Percentiles rank a stretch among this genome's conserved stretches.
These are phyloP conservation scores for Sarcomyxa edulis DNA, from an alignment of 768 basidiomycete genomes.

Conservation along the genomic window DNA sequence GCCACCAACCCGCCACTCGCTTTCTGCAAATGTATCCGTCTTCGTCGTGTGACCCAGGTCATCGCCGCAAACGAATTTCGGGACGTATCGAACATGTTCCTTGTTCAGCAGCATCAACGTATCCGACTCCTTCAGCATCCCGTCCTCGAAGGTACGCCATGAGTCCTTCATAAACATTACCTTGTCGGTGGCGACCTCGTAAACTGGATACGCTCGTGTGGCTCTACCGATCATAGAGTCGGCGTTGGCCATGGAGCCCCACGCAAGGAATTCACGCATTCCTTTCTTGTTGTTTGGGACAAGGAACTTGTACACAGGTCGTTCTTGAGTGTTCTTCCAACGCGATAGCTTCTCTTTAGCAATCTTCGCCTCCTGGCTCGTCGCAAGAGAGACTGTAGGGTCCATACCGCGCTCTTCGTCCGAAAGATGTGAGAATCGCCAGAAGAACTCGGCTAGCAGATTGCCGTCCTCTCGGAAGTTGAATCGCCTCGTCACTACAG, in stretches of 20 bases:
- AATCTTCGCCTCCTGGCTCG: slow-evolving; percentile 3
- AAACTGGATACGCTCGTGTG: slow-evolving; percentile 15
- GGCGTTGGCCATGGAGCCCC: slow-evolving; percentile 6
- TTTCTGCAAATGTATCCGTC: slow-evolving; percentile 10
- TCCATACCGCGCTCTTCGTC: slow-evolving; percentile 19
- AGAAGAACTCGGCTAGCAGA: slow-evolving; percentile 22
- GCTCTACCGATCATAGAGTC: slow-evolving; percentile 11
- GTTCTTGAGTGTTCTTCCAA: neutral
- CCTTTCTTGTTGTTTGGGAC: slow-evolving; percentile 7
- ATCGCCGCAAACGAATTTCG: slow-evolving; percentile 19
- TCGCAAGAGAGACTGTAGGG: slow-evolving; percentile 14
- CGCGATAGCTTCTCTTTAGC: slow-evolving; percentile 10
- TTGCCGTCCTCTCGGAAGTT: slow-evolving; percentile 12
- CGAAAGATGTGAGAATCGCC: slow-evolving; percentile 16
- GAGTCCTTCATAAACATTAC: slow-evolving; percentile 21
- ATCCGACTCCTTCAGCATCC: slow-evolving; percentile 11
- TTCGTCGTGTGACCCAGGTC: slow-evolving; percentile 16
- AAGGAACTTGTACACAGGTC: slow-evolving; percentile 8
- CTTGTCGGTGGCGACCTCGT: slow-evolving; percentile 7
- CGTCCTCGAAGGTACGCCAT: slow-evolving; percentile 13
- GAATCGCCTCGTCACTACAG: slow-evolving; percentile 22
- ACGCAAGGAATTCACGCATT: slow-evolving; percentile 12
- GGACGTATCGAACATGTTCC: slow-evolving; percentile 15
- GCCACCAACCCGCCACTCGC: slow-evolving; percentile 6
- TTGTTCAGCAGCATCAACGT: slow-evolving; percentile 12